Conservation (phyloP, 1,284 basidiomycete species). For the Sphagnurus paluster region DNA sequence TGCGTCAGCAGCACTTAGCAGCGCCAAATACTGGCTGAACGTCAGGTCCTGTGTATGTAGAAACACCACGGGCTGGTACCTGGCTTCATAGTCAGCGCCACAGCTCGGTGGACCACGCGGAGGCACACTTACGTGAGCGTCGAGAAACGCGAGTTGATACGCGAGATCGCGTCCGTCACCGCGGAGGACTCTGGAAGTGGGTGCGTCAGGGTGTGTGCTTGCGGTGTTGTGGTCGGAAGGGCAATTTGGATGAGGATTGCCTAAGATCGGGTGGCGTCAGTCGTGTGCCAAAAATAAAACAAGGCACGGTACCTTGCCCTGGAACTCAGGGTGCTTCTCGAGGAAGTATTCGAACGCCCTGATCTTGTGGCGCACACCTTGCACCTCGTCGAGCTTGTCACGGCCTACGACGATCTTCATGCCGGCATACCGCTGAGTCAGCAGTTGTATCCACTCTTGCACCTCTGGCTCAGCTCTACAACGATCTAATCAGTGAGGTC, state of each 20-base stretch:
- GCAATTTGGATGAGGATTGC: constrained; percentile 87
- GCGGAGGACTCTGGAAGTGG: constrained; percentile 51
- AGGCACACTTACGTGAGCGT: constrained; percentile 62
- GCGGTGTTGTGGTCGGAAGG: constrained; percentile 78
- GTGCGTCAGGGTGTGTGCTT: constrained; percentile 74
- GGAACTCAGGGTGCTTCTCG: constrained; percentile 75
- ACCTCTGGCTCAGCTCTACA: constrained; percentile 77
- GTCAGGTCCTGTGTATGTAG: constrained; percentile 86
- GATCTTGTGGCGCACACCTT: constrained; percentile 84
- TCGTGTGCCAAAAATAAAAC: background rate
- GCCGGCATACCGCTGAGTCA: constrained; percentile 78
- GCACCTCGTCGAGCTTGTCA: constrained; percentile 87
- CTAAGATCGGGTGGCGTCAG: constrained; percentile 31
- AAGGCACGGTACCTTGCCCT: constrained; percentile 58
- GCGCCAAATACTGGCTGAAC: constrained; percentile 83
- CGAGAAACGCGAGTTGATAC: constrained; percentile 82
- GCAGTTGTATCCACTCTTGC: constrained; percentile 74
- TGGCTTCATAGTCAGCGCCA: background rate
- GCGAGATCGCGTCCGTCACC: constrained; percentile 76
- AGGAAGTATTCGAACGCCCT: constrained; percentile 85
- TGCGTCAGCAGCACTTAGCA: constrained; percentile 83
- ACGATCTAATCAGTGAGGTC: constrained; percentile 3
- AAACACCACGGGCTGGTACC: constrained; percentile 82
- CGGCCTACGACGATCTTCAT: constrained; percentile 86
- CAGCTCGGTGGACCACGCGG: background rate